Conservation (phyloP, 495 filamentous ascomycete genomes). For the Penicillium roqueforti region DNA sequence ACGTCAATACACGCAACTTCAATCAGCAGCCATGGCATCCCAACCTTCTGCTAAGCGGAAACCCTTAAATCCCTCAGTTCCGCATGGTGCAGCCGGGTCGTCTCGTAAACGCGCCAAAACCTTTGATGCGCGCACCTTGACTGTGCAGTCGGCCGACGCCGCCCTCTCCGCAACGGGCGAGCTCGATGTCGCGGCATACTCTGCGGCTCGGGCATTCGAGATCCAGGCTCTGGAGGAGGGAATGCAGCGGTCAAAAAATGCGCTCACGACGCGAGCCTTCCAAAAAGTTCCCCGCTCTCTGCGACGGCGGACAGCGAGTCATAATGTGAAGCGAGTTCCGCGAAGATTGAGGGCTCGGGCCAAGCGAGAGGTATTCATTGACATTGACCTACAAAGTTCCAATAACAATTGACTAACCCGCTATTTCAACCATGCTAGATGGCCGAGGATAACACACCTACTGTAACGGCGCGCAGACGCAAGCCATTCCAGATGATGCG, state of each 20-base stretch:
- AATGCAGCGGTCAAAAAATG: constrained; percentile 66
- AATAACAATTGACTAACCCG: not conserved
- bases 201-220: constrained; percentile 79
- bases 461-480: constrained; percentile 64
- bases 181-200: constrained; percentile 75
- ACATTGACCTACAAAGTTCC: not conserved
- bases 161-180: constrained; percentile 70
- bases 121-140: constrained; percentile 64
- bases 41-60: constrained; percentile 36
- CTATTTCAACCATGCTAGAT: constrained; percentile 44
- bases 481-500: constrained; percentile 67
- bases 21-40: constrained; percentile 32
- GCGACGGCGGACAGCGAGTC: constrained; percentile 83
- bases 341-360: constrained; percentile 67
- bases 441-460: constrained; percentile 88
- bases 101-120: constrained; percentile 62
- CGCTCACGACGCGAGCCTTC: constrained; percentile 70
- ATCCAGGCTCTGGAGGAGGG: constrained; percentile 78
- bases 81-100: constrained; percentile 22
- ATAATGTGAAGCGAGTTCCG: constrained; percentile 92
- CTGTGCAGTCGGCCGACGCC: constrained; percentile 65
- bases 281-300: constrained; percentile 82
- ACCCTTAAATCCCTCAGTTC: constrained; percentile 14
- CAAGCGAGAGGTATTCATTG: constrained; percentile 56
- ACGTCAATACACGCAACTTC: constrained; percentile 7